Base-by-base conservation (phyloP, 1,284 basidiomycete species). In the Sphagnurus paluster region DNA sequence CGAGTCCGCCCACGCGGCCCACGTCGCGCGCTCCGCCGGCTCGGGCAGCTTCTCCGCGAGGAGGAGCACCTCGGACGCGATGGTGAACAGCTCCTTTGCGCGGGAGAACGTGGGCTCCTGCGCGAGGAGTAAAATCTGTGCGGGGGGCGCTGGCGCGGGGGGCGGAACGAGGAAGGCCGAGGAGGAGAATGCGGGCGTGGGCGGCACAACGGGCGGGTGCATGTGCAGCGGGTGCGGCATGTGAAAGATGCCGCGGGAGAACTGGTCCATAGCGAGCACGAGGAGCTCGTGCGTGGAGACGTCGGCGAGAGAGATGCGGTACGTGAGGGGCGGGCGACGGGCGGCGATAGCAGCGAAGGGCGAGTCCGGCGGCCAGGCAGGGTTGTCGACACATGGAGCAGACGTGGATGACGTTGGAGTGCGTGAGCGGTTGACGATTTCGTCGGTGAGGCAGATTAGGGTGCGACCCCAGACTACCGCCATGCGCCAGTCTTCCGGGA, bases 381-480 rank as follows among this genome's bases (percentile, higher is more conserved):
- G 76, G 46, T 79, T 74, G 8, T 71, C 64, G 10, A 63, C 53
- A 33, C n/a, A n/a, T n/a, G n/a, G n/a, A n/a, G n/a, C n/a, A n/a
- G n/a, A n/a, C 28, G 16, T 26, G 9, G 30, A 3, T 1, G 29
- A 14, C 19, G 17, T 21, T 50, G 26, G 50, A 50, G 25, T 58
- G 46, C 41, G 59, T 36, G 43, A 56, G 34, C 58, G 62, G 14
- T 57, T 57, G 24, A 74, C 53, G 32, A 68, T 62, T 45, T 80
- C 77, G 45, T 81, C 77, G 5, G 80, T 77, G 42, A 86, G 63
- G 42, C 69, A 72, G 43, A 84, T 75, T 36, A 84, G 68, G 3
- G 79, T 78, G 49, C 82, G 75, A 1, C 82, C 82, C 80, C 80
- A 83, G 36, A 76, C 68, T 50, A 84, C 70, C n/a, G 79, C 75